Conservation (phyloP, 345 rosid genomes). For the Camelina hispida region DNA sequence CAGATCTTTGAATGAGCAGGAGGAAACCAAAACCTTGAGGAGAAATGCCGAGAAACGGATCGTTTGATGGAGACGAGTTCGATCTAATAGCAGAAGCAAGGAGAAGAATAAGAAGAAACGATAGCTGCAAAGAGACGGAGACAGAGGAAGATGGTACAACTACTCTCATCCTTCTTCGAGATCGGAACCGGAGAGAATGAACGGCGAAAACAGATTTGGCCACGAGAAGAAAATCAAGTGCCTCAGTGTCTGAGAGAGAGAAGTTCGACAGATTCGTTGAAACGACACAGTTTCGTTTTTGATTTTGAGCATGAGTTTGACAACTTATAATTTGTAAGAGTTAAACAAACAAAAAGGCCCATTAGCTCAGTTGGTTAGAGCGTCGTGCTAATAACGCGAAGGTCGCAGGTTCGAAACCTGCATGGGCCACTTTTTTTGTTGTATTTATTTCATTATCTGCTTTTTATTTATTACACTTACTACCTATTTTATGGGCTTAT, state of each 20-base stretch:
- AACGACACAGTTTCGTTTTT: not conserved
- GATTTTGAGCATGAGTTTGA: not conserved
- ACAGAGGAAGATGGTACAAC: constrained; percentile 30
- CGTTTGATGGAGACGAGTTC: constrained; percentile 47
- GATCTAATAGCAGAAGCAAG: constrained; percentile 53
- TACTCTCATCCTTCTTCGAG: constrained; percentile 56
- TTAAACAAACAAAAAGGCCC: not conserved
- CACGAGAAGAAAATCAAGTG: constrained; percentile 26
- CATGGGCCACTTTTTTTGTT: constrained; percentile 19
- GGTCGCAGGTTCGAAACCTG: constrained; percentile 64
- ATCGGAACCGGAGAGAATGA: constrained; percentile 38
- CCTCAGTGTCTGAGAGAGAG: constrained; percentile 17
- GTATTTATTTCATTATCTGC: too few species aligned
- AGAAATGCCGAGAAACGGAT: constrained; percentile 79
- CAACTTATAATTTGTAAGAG: too few species aligned
- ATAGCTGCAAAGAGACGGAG: constrained; percentile 33
- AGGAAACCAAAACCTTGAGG: constrained; percentile 72
- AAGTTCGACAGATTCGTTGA: not conserved
- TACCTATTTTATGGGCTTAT: too few species aligned
- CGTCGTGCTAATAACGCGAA: constrained; percentile 95
- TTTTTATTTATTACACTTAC: too few species aligned
- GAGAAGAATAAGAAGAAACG: constrained; percentile 38
- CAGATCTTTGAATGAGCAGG: constrained; percentile 28
- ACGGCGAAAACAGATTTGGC: constrained; percentile 31
- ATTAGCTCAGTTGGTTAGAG: constrained; percentile 77